A percentile compares a stretch with the other conserved stretches of the same genome.
These are phyloP conservation scores for Polyporus tsugae DNA, from an alignment of 1,284 basidiomycete species.

Conservation along the genomic window DNA sequence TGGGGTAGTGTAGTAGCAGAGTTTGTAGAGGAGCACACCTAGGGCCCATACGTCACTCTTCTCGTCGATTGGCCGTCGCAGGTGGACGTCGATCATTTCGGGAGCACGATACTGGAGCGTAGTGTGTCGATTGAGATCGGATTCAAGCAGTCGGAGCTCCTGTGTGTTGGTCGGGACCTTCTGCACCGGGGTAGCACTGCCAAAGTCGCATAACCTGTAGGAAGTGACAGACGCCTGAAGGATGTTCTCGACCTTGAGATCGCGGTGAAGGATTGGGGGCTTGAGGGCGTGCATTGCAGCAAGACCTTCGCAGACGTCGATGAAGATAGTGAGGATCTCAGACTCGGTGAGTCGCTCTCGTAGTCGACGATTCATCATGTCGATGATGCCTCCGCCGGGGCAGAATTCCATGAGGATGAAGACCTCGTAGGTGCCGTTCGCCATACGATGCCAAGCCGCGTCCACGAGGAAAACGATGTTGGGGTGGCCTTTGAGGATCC, in stretches of 20 bases:
- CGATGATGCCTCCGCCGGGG: constrained; percentile 95
- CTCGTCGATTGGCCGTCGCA: constrained; percentile 86
- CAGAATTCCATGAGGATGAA: constrained; percentile 99
- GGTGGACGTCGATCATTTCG: constrained; percentile 96
- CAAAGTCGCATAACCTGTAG: constrained; percentile 99
- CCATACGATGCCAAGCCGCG: constrained; percentile 87
- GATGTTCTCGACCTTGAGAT: constrained; percentile 99
- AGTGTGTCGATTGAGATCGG: constrained; percentile 94
- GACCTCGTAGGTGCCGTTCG: constrained; percentile 91
- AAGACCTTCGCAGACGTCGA: constrained; percentile 93
- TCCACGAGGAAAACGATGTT: constrained; percentile 96
- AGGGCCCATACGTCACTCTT: constrained; percentile 89
- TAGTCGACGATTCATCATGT: constrained; percentile 97
- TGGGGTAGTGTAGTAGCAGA: constrained; percentile 98
- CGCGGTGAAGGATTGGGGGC: constrained; percentile 92
- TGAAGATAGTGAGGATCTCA: constrained; percentile 98
- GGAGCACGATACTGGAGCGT: constrained; percentile 97
- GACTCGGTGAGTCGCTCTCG: constrained; percentile 93
- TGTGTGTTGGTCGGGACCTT: constrained; percentile 77
- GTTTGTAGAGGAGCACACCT: constrained; percentile 82
- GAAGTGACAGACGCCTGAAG: constrained; percentile 79
- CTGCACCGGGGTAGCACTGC: constrained; percentile 85
- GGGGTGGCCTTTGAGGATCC: constrained; percentile 87
- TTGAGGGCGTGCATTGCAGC: constrained; percentile 95
- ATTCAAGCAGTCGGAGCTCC: constrained; percentile 88